Conservation (phyloP, 1,284 basidiomycete genomes). For the Fomitopsis betulina region DNA sequence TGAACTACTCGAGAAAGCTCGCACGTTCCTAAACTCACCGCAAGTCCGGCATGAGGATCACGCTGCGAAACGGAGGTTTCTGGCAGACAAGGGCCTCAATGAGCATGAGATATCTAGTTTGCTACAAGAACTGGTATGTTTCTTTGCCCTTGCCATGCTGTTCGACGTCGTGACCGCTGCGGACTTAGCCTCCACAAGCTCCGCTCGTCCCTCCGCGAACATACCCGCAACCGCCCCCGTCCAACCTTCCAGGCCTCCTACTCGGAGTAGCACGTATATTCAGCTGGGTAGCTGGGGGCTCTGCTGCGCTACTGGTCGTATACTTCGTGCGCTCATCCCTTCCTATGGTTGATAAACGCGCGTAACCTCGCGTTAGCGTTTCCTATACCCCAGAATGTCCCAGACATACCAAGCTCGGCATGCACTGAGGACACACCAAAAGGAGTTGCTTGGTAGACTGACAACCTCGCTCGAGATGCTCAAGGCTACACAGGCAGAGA, state of each 20-base stretch:
- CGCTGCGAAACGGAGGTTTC: slow-evolving; percentile 55
- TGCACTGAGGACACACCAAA: slow-evolving; percentile 55
- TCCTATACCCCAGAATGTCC: slow-evolving; percentile 61
- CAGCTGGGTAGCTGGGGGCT: slow-evolving; percentile 64
- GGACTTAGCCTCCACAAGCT: slow-evolving; percentile 41
- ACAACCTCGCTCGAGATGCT: slow-evolving; percentile 46
- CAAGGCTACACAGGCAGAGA: slow-evolving; percentile 48
- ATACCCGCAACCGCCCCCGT: slow-evolving; percentile 68
- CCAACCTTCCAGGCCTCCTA: slow-evolving; percentile 61
- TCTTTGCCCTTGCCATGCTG: not conserved
- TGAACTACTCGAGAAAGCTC: slow-evolving; percentile 55
- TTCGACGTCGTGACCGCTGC: slow-evolving; percentile 6
- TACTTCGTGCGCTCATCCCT: slow-evolving; percentile 37
- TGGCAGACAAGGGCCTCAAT: slow-evolving; percentile 67
- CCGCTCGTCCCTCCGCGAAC: slow-evolving; percentile 63
- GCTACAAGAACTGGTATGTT: slow-evolving; percentile 50
- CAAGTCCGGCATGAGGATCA: slow-evolving; percentile 57
- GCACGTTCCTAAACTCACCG: slow-evolving; percentile 60
- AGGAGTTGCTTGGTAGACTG: slow-evolving; percentile 47
- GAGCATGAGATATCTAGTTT: slow-evolving; percentile 57
- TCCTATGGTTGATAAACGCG: not conserved
- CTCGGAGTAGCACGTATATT: slow-evolving; percentile 55
- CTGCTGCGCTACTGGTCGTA: slow-evolving; percentile 49
- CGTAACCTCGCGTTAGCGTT: slow-evolving; percentile 39
- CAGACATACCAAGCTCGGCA: slow-evolving; percentile 55